These are phyloP conservation scores for Metschnikowia rubicola DNA, from an alignment of 805 yeast species.

Conservation along the genomic window DNA sequence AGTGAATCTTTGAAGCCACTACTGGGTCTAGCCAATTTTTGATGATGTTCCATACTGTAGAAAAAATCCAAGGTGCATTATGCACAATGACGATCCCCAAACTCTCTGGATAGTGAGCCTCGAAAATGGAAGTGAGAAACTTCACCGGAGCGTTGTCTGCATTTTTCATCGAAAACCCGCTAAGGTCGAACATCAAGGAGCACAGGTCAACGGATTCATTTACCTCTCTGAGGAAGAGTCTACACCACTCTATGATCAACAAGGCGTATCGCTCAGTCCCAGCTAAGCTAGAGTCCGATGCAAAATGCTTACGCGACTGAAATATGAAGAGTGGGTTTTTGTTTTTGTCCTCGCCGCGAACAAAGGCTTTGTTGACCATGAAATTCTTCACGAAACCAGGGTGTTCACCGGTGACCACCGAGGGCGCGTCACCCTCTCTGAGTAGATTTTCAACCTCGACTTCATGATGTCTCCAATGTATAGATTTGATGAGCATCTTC, in stretches of 20 bases:
- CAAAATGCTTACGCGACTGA: conserved; percentile 69
- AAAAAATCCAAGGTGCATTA: conserved; percentile 96
- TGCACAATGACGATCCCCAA: conserved; percentile 81
- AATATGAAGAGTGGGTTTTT: conserved; percentile 80
- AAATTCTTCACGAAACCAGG: conserved; percentile 54
- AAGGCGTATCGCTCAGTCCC: conserved; percentile 77
- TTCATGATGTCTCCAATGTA: conserved; percentile 71
- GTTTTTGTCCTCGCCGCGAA: conserved; percentile 69
- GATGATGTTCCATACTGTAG: conserved; percentile 90
- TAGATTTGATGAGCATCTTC: conserved; percentile 66
- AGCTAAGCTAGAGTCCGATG: conserved; percentile 49
- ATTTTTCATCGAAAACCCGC: conserved; percentile 82
- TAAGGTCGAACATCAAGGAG: conserved; percentile 79
- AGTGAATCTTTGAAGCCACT: conserved; percentile 85
- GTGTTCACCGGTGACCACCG: conserved; percentile 38
- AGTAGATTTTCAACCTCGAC: conserved; percentile 53
- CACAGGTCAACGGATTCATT: conserved; percentile 76
- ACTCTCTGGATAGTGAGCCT: conserved; percentile 95
- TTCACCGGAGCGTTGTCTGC: conserved; percentile 93
- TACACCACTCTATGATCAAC: conserved; percentile 64
- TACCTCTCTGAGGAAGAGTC: conserved; percentile 49
- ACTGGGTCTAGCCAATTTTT: conserved; percentile 96
- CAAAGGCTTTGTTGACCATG: conserved; percentile 63
- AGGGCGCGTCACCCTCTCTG: conserved; percentile 68
- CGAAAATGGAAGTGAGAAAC: conserved; percentile 83